These are phyloP conservation scores for Colletotrichum filicis DNA, from an alignment of 2,329 filamentous ascomycete species.

Conservation along the genomic window DNA sequence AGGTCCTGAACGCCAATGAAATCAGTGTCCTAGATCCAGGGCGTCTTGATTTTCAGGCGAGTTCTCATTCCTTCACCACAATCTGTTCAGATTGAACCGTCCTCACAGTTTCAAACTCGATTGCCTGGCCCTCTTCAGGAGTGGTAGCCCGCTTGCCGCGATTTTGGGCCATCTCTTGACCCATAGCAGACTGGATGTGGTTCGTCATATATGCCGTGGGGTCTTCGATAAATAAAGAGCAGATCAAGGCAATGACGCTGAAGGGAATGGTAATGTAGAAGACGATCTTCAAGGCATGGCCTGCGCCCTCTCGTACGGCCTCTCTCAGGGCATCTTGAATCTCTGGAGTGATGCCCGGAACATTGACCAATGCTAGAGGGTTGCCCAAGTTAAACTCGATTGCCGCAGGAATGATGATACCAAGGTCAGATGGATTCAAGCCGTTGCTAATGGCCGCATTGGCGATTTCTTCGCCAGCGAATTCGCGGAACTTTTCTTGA, in stretches of 20 bases:
- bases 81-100: background rate
- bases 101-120: constrained; percentile 24
- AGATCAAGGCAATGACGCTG: constrained; percentile 22
- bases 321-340: constrained; percentile 11
- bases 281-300: constrained; percentile 31
- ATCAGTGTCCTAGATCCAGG: background rate
- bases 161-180: background rate
- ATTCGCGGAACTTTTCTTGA: constrained; percentile 37
- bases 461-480: constrained; percentile 40
- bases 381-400: constrained; percentile 45
- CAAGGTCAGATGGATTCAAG: constrained; percentile 37
- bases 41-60: background rate
- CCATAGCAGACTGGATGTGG: constrained; percentile 35
- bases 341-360: constrained; percentile 33
- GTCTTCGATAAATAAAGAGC: constrained; percentile 24
- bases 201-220: constrained; percentile 36
- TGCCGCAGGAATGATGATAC: constrained; percentile 42
- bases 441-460: constrained; percentile 42
- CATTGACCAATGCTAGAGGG: constrained; percentile 35
- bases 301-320: constrained; percentile 23
- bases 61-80: background rate
- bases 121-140: background rate
- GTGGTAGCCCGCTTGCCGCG: background rate
- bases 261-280: constrained; percentile 34
- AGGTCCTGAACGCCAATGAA: background rate